Conservation (phyloP, 768 basidiomycete genomes). For the Lactarius tabidus region DNA sequence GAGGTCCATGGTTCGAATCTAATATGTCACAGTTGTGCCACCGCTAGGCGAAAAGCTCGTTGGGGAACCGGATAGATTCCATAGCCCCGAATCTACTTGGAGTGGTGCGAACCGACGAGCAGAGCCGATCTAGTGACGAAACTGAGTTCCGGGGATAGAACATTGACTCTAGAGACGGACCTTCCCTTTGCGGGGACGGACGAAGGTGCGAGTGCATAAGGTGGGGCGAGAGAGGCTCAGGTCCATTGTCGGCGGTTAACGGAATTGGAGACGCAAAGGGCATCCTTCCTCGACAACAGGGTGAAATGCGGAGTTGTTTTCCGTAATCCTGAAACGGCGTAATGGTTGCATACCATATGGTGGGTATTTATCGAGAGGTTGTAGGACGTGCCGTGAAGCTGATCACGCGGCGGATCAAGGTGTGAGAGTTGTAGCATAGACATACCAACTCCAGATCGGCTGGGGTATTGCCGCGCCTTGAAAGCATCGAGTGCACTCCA, state of each 20-base stretch:
- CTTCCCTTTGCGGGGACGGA: conserved; percentile 7
- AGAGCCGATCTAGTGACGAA: neutral
- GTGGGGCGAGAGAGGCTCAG: conserved; percentile 12
- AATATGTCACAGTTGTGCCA: no score
- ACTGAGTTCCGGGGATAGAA: conserved; percentile 4
- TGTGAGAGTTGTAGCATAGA: neutral
- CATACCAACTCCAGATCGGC: conserved; percentile 5
- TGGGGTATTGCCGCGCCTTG: neutral
- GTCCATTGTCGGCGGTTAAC: conserved; percentile 6
- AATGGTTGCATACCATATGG: conserved; percentile 2
- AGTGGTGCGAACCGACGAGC: neutral
- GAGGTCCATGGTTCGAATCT: neutral
- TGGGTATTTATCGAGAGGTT: neutral
- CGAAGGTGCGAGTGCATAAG: conserved; percentile 8
- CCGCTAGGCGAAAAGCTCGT: neutral
- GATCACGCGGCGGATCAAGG: neutral
- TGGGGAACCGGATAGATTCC: neutral
- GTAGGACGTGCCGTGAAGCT: neutral
- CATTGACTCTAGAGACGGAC: conserved; percentile 5
- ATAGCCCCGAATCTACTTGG: neutral
- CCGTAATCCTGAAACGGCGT: conserved; percentile 6
- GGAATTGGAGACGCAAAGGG: conserved; percentile 10
- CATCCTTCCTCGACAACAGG: conserved; percentile 2
- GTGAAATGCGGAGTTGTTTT: conserved; percentile 4
- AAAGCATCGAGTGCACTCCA: neutral